Evolutionary conservation across 345 rosid genomes (phyloP).

Genomic region (Dimocarpus longan): DNA sequence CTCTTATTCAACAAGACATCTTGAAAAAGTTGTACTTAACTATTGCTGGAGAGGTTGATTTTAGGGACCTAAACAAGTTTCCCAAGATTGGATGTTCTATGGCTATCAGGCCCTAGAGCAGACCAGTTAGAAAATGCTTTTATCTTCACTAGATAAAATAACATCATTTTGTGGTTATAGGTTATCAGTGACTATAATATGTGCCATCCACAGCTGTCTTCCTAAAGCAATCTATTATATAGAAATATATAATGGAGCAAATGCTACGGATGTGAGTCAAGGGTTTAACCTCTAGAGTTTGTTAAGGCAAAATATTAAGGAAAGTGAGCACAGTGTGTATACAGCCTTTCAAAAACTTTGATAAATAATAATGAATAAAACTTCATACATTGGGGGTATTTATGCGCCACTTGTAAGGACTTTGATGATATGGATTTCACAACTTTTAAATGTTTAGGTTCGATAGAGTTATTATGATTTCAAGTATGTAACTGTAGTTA

Average conservation of each 20-base stretch:
- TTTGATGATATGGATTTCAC: background rate
- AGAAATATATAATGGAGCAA: background rate
- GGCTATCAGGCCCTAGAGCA: constrained; percentile 33
- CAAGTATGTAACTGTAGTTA: background rate
- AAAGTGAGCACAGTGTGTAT: background rate
- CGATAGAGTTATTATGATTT: background rate
- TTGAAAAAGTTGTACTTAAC: constrained; percentile 37
- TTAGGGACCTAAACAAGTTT: constrained; percentile 20
- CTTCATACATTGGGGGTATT: background rate
- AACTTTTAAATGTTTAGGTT: background rate
- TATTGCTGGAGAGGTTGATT: constrained; percentile 46
- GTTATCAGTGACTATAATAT: background rate
- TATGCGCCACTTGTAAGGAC: background rate
- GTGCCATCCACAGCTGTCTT: too few relatives aligned
- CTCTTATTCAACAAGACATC: constrained; percentile 40
- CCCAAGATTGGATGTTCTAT: constrained; percentile 54
- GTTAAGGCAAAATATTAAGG: background rate
- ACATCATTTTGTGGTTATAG: background rate
- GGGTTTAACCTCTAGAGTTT: background rate
- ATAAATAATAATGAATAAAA: constrained; percentile 7
- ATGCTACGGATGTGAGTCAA: background rate
- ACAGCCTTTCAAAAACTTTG: background rate
- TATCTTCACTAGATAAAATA: background rate
- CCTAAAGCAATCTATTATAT: too few relatives aligned
- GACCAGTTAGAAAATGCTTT: background rate